Evolutionary conservation across 78 protist genomes (phyloP).

Genomic region (Chrysochromulina parva): DNA sequence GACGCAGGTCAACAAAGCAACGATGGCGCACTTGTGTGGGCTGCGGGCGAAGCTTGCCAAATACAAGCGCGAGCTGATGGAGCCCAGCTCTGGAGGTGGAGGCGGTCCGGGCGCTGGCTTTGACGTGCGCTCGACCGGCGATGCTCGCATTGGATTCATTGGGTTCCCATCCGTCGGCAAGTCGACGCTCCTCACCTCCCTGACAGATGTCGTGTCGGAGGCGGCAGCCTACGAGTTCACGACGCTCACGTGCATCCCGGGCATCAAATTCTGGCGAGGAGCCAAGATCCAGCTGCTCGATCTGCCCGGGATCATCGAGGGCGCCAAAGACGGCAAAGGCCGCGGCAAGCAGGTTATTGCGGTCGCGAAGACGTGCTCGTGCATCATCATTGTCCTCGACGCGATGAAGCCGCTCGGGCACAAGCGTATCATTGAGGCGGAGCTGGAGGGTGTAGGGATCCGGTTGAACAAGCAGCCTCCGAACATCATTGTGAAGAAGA

Average conservation of each 20-base stretch:
- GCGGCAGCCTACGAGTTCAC: slow-evolving; percentile 99
- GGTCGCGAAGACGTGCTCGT: slow-evolving; percentile 95
- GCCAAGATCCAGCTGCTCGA: slow-evolving; percentile 93
- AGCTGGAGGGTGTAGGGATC: slow-evolving; percentile 98
- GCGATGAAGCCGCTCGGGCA: slow-evolving; percentile 88
- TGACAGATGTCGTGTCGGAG: slow-evolving; percentile 77
- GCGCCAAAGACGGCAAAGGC: slow-evolving; percentile 16
- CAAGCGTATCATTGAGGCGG: slow-evolving; percentile 91
- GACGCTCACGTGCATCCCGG: slow-evolving; percentile 99
- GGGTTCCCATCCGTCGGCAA: slow-evolving; percentile 99
- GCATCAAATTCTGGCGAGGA: slow-evolving; percentile 77
- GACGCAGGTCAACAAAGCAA: slow-evolving; percentile 96
- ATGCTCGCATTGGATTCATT: slow-evolving; percentile 73
- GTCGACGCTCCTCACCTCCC: slow-evolving; percentile 90
- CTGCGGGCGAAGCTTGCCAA: slow-evolving; percentile 93
- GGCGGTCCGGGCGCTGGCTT: slow-evolving; percentile 78
- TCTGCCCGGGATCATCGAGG: slow-evolving; percentile 97
- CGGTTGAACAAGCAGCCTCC: slow-evolving; percentile 97
- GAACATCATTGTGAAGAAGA: slow-evolving; percentile 77
- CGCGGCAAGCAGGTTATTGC: slow-evolving; percentile 66
- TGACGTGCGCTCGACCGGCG: slow-evolving; percentile 84
- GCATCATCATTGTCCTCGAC: slow-evolving; percentile 95
- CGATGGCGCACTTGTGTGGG: slow-evolving; percentile 51
- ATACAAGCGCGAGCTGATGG: slow-evolving; percentile 66
- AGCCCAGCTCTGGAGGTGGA: not conserved